Percentiles rank a stretch among this genome's conserved stretches.
Evolutionary conservation across 108 stramenopile species (phyloP).

Genomic region (Stephanodiscus minutulus): DNA sequence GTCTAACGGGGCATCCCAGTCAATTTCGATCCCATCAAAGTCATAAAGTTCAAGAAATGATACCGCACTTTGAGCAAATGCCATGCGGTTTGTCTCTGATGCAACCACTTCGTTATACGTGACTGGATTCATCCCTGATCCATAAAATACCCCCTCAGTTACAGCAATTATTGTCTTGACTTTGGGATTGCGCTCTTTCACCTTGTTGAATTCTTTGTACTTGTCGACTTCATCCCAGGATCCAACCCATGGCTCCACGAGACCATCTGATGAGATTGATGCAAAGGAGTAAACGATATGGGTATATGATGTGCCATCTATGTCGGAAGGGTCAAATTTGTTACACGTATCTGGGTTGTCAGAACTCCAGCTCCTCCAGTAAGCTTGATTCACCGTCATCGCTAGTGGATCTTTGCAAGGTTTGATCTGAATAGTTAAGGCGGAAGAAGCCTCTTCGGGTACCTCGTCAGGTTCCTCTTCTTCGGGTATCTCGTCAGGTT

Average conservation of each 20-base stretch:
- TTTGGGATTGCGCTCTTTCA: slow-evolving; percentile 46
- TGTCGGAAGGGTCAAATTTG: slow-evolving; percentile 49
- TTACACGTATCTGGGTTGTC: slow-evolving; percentile 49
- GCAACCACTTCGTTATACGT: slow-evolving; percentile 46
- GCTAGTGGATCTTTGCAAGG: slow-evolving; percentile 51
- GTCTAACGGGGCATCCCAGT: slow-evolving; percentile 53
- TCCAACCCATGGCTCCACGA: slow-evolving; percentile 52
- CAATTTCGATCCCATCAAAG: slow-evolving; percentile 59
- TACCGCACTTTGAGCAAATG: slow-evolving; percentile 50
- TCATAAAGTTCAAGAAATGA: slow-evolving; percentile 48
- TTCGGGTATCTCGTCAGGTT: slow-evolving; percentile 7
- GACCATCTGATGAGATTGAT: slow-evolving; percentile 47
- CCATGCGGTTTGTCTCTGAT: slow-evolving; percentile 39
- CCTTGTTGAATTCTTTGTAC: slow-evolving; percentile 52
- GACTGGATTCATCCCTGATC: slow-evolving; percentile 50
- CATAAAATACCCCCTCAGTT: slow-evolving; percentile 52
- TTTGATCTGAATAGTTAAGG: slow-evolving; percentile 44
- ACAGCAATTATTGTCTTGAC: slow-evolving; percentile 55
- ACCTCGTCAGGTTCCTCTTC: slow-evolving; percentile 19
- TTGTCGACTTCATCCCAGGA: slow-evolving; percentile 54
- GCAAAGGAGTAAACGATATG: slow-evolving; percentile 54
- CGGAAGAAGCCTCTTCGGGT: slow-evolving; percentile 7
- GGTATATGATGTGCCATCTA: slow-evolving; percentile 47
- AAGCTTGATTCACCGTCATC: slow-evolving; percentile 59
- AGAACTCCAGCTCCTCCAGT: slow-evolving; percentile 56